These are phyloP conservation scores for Candolleomyces eurysporus DNA, from an alignment of 768 basidiomycete genomes.

Conservation along the genomic window DNA sequence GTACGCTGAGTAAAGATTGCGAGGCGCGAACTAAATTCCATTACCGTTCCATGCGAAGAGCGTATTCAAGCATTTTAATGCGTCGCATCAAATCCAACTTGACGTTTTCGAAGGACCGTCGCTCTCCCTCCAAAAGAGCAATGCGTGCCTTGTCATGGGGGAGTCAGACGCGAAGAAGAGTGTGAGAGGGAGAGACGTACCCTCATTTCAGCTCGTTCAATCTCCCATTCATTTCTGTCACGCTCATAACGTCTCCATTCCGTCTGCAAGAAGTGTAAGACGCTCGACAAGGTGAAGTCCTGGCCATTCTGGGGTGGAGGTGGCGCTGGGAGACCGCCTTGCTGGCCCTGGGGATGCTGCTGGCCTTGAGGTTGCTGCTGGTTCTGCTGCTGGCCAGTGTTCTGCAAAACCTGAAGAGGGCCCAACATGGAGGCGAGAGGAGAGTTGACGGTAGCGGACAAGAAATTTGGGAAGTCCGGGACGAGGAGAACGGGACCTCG, in stretches of 20 bases:
- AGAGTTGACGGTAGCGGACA: constrained; percentile 10
- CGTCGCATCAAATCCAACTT: constrained; percentile 94
- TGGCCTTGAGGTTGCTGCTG: constrained; percentile 59
- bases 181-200: constrained; percentile 47
- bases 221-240: constrained; percentile 99
- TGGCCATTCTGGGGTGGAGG: constrained; percentile 85
- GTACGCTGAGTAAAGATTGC: constrained; percentile 14
- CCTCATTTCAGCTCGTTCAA: constrained; percentile 98
- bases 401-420: constrained; percentile 62
- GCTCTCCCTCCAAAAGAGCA: constrained; percentile 94
- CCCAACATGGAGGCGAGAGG: constrained; percentile 60
- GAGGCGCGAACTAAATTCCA: constrained; percentile 24
- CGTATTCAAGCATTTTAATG: constrained; percentile 99
- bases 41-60: constrained; percentile 92
- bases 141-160: constrained; percentile 74
- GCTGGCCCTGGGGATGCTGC: constrained; percentile 48
- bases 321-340: constrained; percentile 55
- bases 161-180: constrained; percentile 23
- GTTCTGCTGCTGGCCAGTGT: constrained; percentile 55
- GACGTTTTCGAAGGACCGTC: constrained; percentile 95
- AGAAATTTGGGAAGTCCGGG: constrained; percentile 18
- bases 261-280: constrained; percentile 95
- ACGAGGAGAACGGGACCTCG: constrained; percentile 20
- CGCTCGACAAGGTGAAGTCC: constrained; percentile 90
- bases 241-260: constrained; percentile 98